Base-by-base conservation (phyloP, 108 stramenopile genomes). In the Seminavis robusta region DNA sequence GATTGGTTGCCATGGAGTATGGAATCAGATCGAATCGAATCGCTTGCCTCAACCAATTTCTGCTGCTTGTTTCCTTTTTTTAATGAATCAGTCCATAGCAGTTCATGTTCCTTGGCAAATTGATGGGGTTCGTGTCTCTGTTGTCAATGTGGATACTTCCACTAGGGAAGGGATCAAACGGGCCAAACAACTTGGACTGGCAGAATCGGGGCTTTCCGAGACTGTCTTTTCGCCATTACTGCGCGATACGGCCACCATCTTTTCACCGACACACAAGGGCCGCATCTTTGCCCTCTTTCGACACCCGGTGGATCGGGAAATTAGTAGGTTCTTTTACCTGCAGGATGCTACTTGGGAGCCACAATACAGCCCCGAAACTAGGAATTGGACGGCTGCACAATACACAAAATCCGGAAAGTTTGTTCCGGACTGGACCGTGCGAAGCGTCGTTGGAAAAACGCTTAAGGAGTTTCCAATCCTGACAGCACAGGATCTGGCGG, bases 261-360 rank as follows among this genome's bases (percentile, higher is more conserved):
- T 79, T 32, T 47, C 65, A 23, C 1, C 44, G 20, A 42, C 56
- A 27, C 31, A 58, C 39, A 32, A 66, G 37, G 34, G 1, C 0
- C 44, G 65, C 36, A 13, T 37, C 36, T 67, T 73, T 16, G 49
- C 62, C 6, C 33, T 80, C 10, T 73, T 80, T 41, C 73, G 79
- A 11, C 69, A 80, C 61, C 79, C 79, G 3, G 33, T 80, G 4
- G 66, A 80, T 26, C 46, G 79, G n/a, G 25, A 47, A n/a, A 71
- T 68, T 0, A 73, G 71, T 24, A 49, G 76, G 10, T 82, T 79
- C 51, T 72, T 76, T 34, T 82, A 82, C 46, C 44, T 82, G n/a
- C 77, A 82, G 47, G 40, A 52, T n/a, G 81, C 81, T 1, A 63
- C 69, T 3, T 74, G 71, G 68, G 80, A 81, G 36, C 45, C 54